Percentiles rank a stretch among this genome's conserved stretches.
Conservation (phyloP, 495 filamentous ascomycete genomes). For the Tuber microsphaerosporum region DNA sequence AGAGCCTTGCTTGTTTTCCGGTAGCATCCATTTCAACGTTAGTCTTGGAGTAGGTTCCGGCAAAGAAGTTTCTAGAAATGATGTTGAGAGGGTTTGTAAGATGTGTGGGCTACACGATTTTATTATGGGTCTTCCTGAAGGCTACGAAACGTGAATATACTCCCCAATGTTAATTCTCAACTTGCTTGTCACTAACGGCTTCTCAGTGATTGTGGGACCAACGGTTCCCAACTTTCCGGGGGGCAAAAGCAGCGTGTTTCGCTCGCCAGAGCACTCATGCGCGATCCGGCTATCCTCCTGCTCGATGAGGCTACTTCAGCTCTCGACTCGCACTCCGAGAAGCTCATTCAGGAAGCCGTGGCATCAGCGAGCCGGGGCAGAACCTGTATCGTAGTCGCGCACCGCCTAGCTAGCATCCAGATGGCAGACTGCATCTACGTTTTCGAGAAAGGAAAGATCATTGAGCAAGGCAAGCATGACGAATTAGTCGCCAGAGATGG, state of each 20-base stretch:
- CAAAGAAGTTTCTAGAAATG: conserved; percentile 36
- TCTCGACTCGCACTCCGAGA: conserved; percentile 45
- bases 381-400: conserved; percentile 37
- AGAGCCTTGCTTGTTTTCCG: conserved; percentile 50
- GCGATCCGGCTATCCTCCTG: conserved; percentile 62
- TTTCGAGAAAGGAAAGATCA: conserved; percentile 31
- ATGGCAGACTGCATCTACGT: conserved; percentile 35
- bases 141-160: conserved; percentile 42
- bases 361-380: conserved; percentile 31
- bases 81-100: conserved; percentile 47
- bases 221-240: conserved; percentile 55
- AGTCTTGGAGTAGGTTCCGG: conserved; percentile 43
- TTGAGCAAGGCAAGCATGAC: conserved; percentile 31
- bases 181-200: conserved; percentile 41
- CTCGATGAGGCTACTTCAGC: conserved; percentile 69
- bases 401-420: conserved; percentile 37
- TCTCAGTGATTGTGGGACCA: conserved; percentile 50
- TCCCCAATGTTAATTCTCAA: conserved; percentile 14
- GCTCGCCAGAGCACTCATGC: conserved; percentile 58
- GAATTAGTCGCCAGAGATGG: conserved; percentile 26
- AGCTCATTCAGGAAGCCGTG: conserved; percentile 33
- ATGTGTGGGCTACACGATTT: conserved; percentile 42
- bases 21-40: conserved; percentile 49
- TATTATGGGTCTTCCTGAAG: conserved; percentile 44
- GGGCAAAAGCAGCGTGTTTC: conserved; percentile 60